Percentiles rank a stretch among this genome's conserved stretches.
phyloP scores from a whole-genome alignment of 768 basidiomycete genomes.

The Auriscalpium microsporum region DNA sequence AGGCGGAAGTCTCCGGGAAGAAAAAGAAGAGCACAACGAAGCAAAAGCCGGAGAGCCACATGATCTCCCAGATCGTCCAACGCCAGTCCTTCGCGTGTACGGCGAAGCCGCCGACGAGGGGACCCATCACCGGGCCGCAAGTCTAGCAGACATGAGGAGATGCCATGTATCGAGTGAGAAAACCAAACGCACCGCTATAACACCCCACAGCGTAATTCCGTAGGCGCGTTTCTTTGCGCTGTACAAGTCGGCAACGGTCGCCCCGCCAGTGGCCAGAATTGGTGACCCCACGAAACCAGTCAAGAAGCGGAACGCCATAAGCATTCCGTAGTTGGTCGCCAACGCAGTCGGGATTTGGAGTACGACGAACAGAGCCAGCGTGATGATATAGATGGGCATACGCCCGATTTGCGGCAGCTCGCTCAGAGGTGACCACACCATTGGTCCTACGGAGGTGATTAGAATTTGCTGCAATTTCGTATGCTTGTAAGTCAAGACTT shows the following conservation, averaged over 20 bases:
- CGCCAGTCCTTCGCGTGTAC: constrained; percentile 24
- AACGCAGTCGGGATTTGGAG: constrained; percentile 28
- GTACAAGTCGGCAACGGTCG: constrained; percentile 20
- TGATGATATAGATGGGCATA: constrained; percentile 25
- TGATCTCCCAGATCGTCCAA: constrained; percentile 27
- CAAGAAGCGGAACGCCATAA: constrained; percentile 27
- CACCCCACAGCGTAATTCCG: constrained; percentile 20
- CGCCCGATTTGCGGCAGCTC: constrained; percentile 27
- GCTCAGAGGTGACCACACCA: constrained; percentile 25
- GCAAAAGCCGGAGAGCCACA: constrained; percentile 24
- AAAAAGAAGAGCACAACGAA: constrained; percentile 22
- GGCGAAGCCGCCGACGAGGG: constrained; percentile 28
- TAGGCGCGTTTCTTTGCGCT: constrained; percentile 17
- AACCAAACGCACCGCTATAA: constrained; percentile 16
- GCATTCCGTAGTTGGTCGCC: constrained; percentile 22
- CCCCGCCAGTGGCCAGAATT: constrained; percentile 27
- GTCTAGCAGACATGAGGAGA: neutral
- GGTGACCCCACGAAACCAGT: constrained; percentile 29
- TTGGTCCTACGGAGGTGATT: constrained; percentile 3
- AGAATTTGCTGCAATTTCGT: too few species aligned
- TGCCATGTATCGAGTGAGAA: neutral
- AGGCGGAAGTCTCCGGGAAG: constrained; percentile 25
- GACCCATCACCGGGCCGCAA: constrained; percentile 21
- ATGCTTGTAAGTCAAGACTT: too few species aligned
- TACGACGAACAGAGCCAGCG: constrained; percentile 24